Base-by-base conservation (phyloP, 208 protist genomes). In the Leishmania major region DNA sequence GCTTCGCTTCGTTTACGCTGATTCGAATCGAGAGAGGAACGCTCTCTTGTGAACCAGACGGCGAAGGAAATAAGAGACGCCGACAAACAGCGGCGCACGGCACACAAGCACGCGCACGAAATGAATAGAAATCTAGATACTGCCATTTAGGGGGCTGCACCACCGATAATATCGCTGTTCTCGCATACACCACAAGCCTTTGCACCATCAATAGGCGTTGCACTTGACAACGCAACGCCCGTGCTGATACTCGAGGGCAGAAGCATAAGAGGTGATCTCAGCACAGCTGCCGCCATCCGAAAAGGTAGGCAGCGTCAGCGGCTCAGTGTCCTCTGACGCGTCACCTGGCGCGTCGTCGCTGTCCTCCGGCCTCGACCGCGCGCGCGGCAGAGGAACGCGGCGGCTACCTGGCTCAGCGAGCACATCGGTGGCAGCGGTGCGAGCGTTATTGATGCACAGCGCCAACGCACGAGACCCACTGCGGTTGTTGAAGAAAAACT, bases 381-480 rank as follows among this genome's bases (percentile, higher is more conserved):
- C 17, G n/a, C 60, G 13, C 0, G 77, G 81, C 37, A 84, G 80
- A 22, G 7, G 45, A 37, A 88, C 22, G 57, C 66, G 71, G 1
- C 66, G 60, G 57, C 28, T 75, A 25, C 78, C 83, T 47, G 62
- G 37, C 35, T 69, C 76, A 4, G 78, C 64, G 37, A 79, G 71
- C 3, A 55, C 67, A 55, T 85, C 57, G 40, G 70, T 31, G 7
- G 75, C 70, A 31, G 73, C 78, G 22, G 81, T 81, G 49, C 84
- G 83, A 17, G 75, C 67, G 74, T 53, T 91, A 83, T 92, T 81
- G 35, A 95, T 81, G 66, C 91, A 83, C 35, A 93, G 49, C 25
- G 80, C 88, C 57, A 95, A 60, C 51, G 87, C 91, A 45, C 81
- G 75, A 15, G 85, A 49, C 17, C 74, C 80, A n/a, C 67, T 82